Base-by-base conservation (phyloP, 768 basidiomycete genomes). In the Hericium coralloides region DNA sequence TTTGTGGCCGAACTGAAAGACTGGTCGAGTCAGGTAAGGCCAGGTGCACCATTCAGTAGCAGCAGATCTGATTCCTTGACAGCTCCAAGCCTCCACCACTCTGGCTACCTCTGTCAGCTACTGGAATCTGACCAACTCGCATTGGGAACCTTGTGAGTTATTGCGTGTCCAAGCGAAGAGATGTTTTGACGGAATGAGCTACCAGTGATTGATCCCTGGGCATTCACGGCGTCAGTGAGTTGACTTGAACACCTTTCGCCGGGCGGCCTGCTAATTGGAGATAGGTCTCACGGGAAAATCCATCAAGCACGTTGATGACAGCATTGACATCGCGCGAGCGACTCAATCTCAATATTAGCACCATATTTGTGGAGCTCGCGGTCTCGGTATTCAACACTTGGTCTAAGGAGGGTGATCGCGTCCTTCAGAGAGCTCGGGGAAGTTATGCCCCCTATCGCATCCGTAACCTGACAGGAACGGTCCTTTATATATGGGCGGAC, bases 111-210 rank as follows among this genome's bases (percentile, higher is more conserved):
- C 86, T 52, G 87, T 97, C 68, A 92, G 85, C 58, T 99, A 97
- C 66, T 99, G 93, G 92, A 99, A 99, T 69, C 71, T 98, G 52
- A 85, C 87, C 22, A 98, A 97, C 67, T 98, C 97, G 50, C 93
- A 98, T 65, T 99, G 97, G 93, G 97, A 98, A 70, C 95, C 97
- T 31, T 69, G 89, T 89, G 66, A 60, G 85, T 72, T 1, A 14
- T 50, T 22, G 22, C 36, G 17, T 50, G 12, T 55, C 39, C 31
- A 12, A 5, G 50, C 39, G 2, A 55, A 43, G n/a, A 38, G 18
- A 26, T 20, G 7, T 14, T 41, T 39, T n/a, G 53, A 39, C 37
- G 12, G 12, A 2, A 4, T 12, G 31, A 9, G 22, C 25, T 14
- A 2, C 2, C 63, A 91, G 88, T 99, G 55, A 91, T 95, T 60